phyloP scores from a whole-genome alignment of 1,284 basidiomycete genomes.

The Paramarasmius palmivorus region DNA sequence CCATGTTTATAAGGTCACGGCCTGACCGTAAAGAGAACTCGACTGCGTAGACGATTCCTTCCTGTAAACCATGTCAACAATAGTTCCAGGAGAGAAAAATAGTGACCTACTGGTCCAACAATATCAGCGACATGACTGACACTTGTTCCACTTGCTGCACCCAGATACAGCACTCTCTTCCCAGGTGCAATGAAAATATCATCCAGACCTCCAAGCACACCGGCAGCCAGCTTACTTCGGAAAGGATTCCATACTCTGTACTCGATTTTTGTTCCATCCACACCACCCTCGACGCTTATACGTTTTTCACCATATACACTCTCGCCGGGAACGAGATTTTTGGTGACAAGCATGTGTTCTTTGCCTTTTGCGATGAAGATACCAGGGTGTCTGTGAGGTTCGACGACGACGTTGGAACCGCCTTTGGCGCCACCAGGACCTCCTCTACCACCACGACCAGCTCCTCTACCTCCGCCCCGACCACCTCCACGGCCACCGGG shows the following conservation, averaged over 20 bases:
- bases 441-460: constrained; percentile 51
- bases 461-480: constrained; percentile 47
- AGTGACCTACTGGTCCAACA: constrained; percentile 81
- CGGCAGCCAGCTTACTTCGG: constrained; percentile 95
- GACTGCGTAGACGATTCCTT: constrained; percentile 96
- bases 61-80: constrained; percentile 43
- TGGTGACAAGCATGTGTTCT: constrained; percentile 96
- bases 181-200: constrained; percentile 94
- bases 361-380: constrained; percentile 96
- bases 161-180: constrained; percentile 96
- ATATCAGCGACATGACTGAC: constrained; percentile 99
- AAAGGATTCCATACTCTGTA: constrained; percentile 99
- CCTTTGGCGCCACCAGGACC: constrained; percentile 71
- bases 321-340: constrained; percentile 97
- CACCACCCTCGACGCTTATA: constrained; percentile 79
- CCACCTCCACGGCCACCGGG: constrained; percentile 44
- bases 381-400: constrained; percentile 94
- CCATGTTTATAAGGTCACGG: constrained; percentile 98
- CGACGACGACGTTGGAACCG: constrained; percentile 86
- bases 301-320: constrained; percentile 99
- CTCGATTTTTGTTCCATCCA: constrained; percentile 89
- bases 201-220: constrained; percentile 95
- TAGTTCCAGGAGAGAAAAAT: constrained; percentile 15
- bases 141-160: constrained; percentile 95
- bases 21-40: constrained; percentile 98